phyloP scores from a whole-genome alignment of 148 eudicot genomes.

The Rhododendron simsii region DNA sequence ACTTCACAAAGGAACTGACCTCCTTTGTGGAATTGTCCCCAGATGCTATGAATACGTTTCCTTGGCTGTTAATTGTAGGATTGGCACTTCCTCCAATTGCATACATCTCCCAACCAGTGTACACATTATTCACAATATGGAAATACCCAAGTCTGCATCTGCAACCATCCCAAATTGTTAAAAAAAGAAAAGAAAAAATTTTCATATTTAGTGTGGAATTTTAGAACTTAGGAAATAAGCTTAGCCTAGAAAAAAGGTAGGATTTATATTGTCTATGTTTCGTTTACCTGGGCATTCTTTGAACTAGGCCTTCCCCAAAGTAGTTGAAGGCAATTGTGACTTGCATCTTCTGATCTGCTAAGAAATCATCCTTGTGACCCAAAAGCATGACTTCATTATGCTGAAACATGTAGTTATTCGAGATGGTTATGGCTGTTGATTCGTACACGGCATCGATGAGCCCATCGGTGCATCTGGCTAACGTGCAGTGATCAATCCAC shows the following conservation, averaged over 20 bases:
- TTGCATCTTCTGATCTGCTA: constrained; percentile 21
- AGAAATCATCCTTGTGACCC: constrained; percentile 22
- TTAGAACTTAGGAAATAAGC: not conserved
- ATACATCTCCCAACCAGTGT: constrained; percentile 22
- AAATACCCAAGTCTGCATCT: constrained; percentile 27
- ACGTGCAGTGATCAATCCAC: constrained; percentile 22
- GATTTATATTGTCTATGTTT: not conserved
- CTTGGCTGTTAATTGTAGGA: constrained; percentile 26
- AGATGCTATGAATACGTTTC: constrained; percentile 22
- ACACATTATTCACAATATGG: constrained; percentile 23
- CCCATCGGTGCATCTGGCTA: constrained; percentile 16
- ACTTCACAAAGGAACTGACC: constrained; percentile 10
- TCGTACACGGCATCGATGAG: constrained; percentile 18
- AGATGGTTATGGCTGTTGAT: constrained; percentile 20
- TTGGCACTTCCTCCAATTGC: constrained; percentile 26
- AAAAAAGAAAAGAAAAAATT: not conserved
- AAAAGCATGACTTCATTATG: constrained; percentile 24
- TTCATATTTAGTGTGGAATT: not conserved
- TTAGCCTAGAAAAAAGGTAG: not conserved
- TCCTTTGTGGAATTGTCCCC: constrained; percentile 13
- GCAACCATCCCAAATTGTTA: not conserved
- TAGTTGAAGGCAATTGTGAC: constrained; percentile 25
- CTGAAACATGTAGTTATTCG: constrained; percentile 21
- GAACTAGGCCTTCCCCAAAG: constrained; percentile 26
- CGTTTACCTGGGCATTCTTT: constrained; percentile 24